A percentile compares a stretch with the other conserved stretches of the same genome.
These are phyloP conservation scores for Pichia paraexigua DNA, from an alignment of 805 yeast species.

Conservation along the genomic window DNA sequence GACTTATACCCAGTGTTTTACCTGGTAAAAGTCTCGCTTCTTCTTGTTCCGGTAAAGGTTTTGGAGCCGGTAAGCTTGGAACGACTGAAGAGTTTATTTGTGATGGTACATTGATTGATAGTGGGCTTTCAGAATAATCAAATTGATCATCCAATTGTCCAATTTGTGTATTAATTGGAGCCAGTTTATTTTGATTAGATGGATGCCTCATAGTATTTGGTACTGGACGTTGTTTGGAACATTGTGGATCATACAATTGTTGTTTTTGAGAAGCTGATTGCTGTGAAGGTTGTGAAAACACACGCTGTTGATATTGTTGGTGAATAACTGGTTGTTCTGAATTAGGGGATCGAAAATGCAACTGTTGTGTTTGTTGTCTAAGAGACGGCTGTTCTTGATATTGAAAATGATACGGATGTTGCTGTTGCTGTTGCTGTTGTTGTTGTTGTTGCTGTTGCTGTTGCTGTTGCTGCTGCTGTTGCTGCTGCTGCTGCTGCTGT, in stretches of 20 bases:
- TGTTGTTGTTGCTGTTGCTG: neutral
- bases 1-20: neutral
- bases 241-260: neutral
- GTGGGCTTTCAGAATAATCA: neutral
- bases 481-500: too few species aligned
- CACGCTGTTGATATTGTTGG: neutral
- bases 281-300: neutral
- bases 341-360: neutral
- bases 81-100: neutral
- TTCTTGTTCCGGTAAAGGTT: neutral
- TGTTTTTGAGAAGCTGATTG: neutral
- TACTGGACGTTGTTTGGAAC: neutral
- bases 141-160: neutral
- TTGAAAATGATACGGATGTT: neutral
- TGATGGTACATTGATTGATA: neutral
- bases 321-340: neutral
- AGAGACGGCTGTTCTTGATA: neutral
- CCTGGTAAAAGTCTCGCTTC: constrained; percentile 2
- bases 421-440: neutral
- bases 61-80: neutral
- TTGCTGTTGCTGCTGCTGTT: neutral
- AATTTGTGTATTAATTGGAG: neutral
- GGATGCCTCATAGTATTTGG: neutral
- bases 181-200: neutral
- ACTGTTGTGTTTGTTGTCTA: neutral